Base-by-base conservation (phyloP, 2,329 filamentous ascomycete species). In the Pyricularia sp. region DNA sequence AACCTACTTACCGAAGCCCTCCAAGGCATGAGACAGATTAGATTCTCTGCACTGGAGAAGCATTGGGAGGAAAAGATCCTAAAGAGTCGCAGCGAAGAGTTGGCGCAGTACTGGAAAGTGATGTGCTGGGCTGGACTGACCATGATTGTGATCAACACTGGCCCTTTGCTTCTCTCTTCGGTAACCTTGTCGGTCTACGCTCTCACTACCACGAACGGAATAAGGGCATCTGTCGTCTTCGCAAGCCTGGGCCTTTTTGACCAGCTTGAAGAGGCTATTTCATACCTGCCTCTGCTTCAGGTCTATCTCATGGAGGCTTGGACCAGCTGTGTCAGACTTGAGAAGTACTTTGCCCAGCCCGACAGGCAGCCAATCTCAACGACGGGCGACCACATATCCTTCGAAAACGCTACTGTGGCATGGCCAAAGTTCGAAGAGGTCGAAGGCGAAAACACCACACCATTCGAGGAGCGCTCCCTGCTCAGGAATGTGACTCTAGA, bases 1-100 rank as follows among this genome's bases (percentile, higher is more conserved):
- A 70, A 75, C 62, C 67, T 75, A 7, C 66, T 76, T 63, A 74
- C 72, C 2, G 74, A 76, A 64, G 74, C 73, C 0, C 67, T 76
- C 22, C 72, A 75, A 40, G 74, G 74, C 28, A 76, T 76, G 72
- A 73, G 74, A 12, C 74, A 76, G 67, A 75, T 76, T 71, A 73
- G 74, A 63, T 75, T 74, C 67, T 75, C 74, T 3, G 74, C 74
- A 9, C 70, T 76, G 12, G 74, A 76, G 64, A 68, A 71, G 33
- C 69, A 73, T 35, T 76, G 72, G 70, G 73, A 76, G 65, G 66
- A 69, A 49, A 75, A 73, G 66, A 75, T 76, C 19, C 60, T 74
- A 35, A 67, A 71, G n/a, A 72, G 70, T 59, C 71, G 74, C 31
- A 72, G 74, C 62, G 72, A 74, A 30, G 74, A 76, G 68, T 68